phyloP scores from a whole-genome alignment of 2,329 filamentous ascomycete species.

The Neonectria ditissima region DNA sequence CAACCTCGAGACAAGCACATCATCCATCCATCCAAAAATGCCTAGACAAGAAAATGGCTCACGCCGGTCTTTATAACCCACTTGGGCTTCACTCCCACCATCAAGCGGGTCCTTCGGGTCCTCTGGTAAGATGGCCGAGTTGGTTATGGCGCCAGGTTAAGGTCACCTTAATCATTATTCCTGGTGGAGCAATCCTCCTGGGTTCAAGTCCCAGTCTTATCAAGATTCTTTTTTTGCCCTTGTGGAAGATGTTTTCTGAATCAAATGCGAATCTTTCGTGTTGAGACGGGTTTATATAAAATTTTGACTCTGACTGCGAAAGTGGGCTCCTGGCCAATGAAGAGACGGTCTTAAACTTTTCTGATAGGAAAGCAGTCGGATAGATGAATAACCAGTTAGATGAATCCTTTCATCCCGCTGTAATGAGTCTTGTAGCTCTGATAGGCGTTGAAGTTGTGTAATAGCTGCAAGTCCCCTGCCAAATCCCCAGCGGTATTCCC shows the following conservation, averaged over 20 bases:
- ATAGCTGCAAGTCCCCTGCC: not conserved
- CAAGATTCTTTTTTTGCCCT: conserved; percentile 24
- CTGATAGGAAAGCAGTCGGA: not conserved
- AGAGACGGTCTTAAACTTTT: not conserved
- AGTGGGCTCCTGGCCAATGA: not conserved
- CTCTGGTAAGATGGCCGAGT: conserved; percentile 38
- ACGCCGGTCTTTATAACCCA: conserved; percentile 14
- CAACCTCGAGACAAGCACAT: no score
- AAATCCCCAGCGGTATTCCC: no score
- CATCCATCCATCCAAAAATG: not conserved
- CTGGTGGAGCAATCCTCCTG: conserved; percentile 40
- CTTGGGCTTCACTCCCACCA: conserved; percentile 8
- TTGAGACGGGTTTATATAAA: not conserved
- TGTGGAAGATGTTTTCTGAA: no score
- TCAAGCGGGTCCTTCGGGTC: conserved; percentile 29
- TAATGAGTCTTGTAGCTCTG: not conserved
- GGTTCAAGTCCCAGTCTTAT: conserved; percentile 40
- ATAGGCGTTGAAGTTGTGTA: not conserved
- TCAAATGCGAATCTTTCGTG: not conserved
- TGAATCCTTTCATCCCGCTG: no score
- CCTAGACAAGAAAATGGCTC: not conserved
- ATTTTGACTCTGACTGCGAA: not conserved
- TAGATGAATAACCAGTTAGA: no score
- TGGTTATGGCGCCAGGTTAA: conserved; percentile 41
- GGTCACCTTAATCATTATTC: conserved; percentile 36